Percentiles rank a stretch among this genome's conserved stretches.
These are phyloP conservation scores for Fusarium keratoplasticum DNA, from an alignment of 2,329 filamentous ascomycete species.

Conservation along the genomic window DNA sequence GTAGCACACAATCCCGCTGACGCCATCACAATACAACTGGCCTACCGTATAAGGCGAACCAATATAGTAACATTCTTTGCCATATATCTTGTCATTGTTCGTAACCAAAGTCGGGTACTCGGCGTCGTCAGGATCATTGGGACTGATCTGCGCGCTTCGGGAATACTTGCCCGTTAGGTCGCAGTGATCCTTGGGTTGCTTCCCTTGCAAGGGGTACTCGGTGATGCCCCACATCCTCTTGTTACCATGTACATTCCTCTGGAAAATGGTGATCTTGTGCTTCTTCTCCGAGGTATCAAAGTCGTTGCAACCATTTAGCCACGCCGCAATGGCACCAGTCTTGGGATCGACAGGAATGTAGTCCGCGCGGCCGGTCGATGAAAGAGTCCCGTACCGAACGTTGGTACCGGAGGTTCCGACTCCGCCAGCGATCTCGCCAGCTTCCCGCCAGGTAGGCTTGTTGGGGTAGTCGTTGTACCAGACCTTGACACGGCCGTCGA, in stretches of 20 bases:
- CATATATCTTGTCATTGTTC: background rate
- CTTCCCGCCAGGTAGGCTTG: conserved; percentile 5
- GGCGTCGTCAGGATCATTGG: background rate
- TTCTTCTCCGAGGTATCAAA: background rate
- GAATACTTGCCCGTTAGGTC: background rate
- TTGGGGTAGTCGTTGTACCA: conserved; percentile 20
- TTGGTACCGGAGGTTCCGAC: conserved; percentile 15
- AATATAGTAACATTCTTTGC: background rate
- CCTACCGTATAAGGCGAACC: background rate
- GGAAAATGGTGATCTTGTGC: background rate
- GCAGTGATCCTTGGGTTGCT: background rate
- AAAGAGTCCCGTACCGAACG: conserved; percentile 1
- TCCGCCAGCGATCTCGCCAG: background rate
- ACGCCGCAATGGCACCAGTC: conserved; percentile 4
- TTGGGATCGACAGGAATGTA: conserved; percentile 19
- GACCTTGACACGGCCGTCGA: conserved; percentile 8
- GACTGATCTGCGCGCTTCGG: background rate
- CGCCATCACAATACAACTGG: background rate
- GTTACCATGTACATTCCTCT: background rate
- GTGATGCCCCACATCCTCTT: background rate
- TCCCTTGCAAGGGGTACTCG: background rate
- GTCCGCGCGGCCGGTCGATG: background rate
- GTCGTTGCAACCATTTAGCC: conserved; percentile 41
- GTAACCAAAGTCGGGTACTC: background rate
- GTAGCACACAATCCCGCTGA: background rate